Evolutionary conservation across 1,139 yeast species (phyloP).

Genomic region (Suhomyces bokatorum): DNA sequence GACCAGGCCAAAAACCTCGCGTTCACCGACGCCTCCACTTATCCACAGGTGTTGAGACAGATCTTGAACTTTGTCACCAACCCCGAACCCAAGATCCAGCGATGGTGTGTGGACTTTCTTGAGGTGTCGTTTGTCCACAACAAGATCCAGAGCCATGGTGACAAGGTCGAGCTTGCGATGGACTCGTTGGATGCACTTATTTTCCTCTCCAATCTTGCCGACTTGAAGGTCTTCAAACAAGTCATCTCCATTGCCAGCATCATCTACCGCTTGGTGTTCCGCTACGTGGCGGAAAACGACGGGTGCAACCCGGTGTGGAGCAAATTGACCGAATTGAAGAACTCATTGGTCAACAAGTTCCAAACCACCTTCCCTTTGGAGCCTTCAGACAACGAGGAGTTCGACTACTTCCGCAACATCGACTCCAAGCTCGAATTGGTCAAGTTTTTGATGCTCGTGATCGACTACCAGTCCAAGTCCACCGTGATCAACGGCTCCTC

Average conservation of each 20-base stretch:
- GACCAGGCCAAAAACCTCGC: conserved; percentile 54
- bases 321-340: conserved; percentile 45
- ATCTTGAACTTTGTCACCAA: conserved; percentile 45
- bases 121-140: conserved; percentile 41
- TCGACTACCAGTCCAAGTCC: conserved; percentile 67
- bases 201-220: conserved; percentile 29
- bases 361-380: conserved; percentile 42
- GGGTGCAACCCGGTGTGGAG: conserved; percentile 46
- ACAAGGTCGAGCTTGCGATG: conserved; percentile 45
- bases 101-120: conserved; percentile 51
- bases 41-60: conserved; percentile 56
- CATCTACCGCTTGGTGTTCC: conserved; percentile 41
- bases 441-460: conserved; percentile 70
- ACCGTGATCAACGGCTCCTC: conserved; percentile 23
- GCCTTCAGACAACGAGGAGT: conserved; percentile 49
- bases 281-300: conserved; percentile 45
- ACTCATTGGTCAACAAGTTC: conserved; percentile 28
- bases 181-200: conserved; percentile 40
- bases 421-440: conserved; percentile 65
- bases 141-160: conserved; percentile 19
- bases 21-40: conserved; percentile 42
- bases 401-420: conserved; percentile 50
- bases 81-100: conserved; percentile 36
- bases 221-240: conserved; percentile 32
- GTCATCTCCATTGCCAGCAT: conserved; percentile 38